Evolutionary conservation across 345 rosid genomes (phyloP).

Genomic region (Punica granatum): DNA sequence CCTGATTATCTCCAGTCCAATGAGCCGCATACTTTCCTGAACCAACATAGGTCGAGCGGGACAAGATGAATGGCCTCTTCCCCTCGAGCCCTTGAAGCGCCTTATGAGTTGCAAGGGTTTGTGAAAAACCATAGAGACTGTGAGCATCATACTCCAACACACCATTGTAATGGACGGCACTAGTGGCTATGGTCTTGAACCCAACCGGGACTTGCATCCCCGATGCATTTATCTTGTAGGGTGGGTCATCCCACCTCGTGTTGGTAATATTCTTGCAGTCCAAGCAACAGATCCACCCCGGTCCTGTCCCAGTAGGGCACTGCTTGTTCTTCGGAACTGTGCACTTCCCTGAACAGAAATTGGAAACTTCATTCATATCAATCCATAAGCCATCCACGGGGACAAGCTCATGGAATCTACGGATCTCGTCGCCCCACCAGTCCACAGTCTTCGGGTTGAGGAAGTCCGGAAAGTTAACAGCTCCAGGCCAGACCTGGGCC

Average conservation of each 20-base stretch:
- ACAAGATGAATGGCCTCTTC: constrained; percentile 80
- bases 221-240: constrained; percentile 92
- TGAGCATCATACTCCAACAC: constrained; percentile 90
- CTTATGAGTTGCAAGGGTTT: constrained; percentile 80
- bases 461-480: constrained; percentile 91
- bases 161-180: constrained; percentile 89
- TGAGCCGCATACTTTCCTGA: constrained; percentile 91
- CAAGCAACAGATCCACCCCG: constrained; percentile 95
- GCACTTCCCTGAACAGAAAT: constrained; percentile 80
- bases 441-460: constrained; percentile 83
- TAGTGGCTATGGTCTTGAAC: constrained; percentile 88
- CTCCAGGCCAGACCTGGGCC: constrained; percentile 99
- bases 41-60: constrained; percentile 86
- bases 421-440: constrained; percentile 95
- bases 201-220: constrained; percentile 67
- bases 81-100: constrained; percentile 67
- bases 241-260: constrained; percentile 92
- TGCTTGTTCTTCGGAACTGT: constrained; percentile 50
- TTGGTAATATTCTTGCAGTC: constrained; percentile 91
- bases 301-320: constrained; percentile 78
- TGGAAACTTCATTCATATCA: constrained; percentile 96
- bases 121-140: constrained; percentile 86
- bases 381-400: constrained; percentile 94
- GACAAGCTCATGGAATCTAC: constrained; percentile 78
- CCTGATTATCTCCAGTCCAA: constrained; percentile 96